Conservation (phyloP, 306 rosid species). For the Trifolium dubium region DNA sequence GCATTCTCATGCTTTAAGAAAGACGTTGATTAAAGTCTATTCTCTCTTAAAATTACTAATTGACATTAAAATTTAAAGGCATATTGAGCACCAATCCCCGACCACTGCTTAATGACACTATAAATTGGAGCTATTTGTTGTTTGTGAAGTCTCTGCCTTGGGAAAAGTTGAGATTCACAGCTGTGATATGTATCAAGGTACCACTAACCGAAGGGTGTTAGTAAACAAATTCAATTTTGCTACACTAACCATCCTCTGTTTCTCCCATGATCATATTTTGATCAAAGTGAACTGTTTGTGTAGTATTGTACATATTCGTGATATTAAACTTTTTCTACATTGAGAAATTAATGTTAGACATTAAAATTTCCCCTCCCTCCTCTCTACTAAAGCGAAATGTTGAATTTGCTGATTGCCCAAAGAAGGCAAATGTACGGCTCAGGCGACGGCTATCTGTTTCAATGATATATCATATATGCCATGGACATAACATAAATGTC, state of each 20-base stretch:
- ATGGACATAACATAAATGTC: too few species aligned
- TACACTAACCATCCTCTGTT: background rate
- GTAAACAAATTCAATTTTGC: background rate
- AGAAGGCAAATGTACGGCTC: too few species aligned
- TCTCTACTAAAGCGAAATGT: too few species aligned
- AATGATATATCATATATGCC: too few species aligned
- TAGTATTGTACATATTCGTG: background rate
- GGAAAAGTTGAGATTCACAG: background rate
- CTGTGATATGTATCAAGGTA: background rate
- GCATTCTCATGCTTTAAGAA: background rate
- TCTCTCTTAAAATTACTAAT: background rate
- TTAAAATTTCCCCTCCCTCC: background rate
- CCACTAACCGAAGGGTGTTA: background rate
- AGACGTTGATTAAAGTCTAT: background rate
- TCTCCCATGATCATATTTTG: background rate
- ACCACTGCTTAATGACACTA: background rate
- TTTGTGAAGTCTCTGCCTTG: background rate
- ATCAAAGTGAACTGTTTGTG: background rate
- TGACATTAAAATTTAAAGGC: background rate
- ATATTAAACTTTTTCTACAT: background rate
- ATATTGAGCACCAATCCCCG: background rate
- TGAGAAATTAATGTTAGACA: background rate
- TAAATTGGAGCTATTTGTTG: background rate
- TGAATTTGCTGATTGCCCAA: too few species aligned
- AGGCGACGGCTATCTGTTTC: too few species aligned